Evolutionary conservation across 129 eudicot species (phyloP), one percentile per base, ranked within the genome.

Genomic region (Rutidosis leptorrhynchoides): DNA sequence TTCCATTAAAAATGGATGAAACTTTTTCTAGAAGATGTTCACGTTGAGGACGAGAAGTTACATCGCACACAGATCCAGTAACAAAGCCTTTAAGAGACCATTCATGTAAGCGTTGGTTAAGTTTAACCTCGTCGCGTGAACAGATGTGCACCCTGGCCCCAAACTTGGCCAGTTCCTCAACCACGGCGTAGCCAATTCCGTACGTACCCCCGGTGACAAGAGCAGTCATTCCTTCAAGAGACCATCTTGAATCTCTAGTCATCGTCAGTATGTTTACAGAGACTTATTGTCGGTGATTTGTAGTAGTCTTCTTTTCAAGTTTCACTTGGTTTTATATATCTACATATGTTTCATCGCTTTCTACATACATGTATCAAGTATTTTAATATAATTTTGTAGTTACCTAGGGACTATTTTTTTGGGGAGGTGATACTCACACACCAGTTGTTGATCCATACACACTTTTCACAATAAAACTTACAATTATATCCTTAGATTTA

Each of bases 191-290:
- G 82, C 95, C 95, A 25, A 87, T 87, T 30, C 95, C 95, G n/a
- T 87, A 87, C 24, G 95, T 87, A 75, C 95, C 95, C 23, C 95
- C 95, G 58, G 95, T 87, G 72, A 87, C 95, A 3, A 87, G 80
- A 68, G 95, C 95, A 7, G 82, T 81, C 82, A 65, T 73, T 74
- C 90, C 95, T 27, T 79, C 37, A 25, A 87, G 85, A 11, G 95
- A 87, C 95, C 95, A 87, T 57, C 90, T 60, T 10, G 92, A 74
- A 63, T 48, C 46, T 69, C 64, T 64, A 20, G 58, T 66, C 56
- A 16, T 58, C 25, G 20, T 21, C 33, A 60, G n/a, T n/a, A n/a
- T n/a, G n/a, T n/a, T n/a, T n/a, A n/a, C n/a, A n/a, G n/a, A n/a
- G n/a, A n/a, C n/a, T n/a, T n/a, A n/a, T n/a, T n/a, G n/a, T n/a